These are phyloP conservation scores for Ustilago sp. DNA, from an alignment of 1,284 basidiomycete species.

Conservation along the genomic window DNA sequence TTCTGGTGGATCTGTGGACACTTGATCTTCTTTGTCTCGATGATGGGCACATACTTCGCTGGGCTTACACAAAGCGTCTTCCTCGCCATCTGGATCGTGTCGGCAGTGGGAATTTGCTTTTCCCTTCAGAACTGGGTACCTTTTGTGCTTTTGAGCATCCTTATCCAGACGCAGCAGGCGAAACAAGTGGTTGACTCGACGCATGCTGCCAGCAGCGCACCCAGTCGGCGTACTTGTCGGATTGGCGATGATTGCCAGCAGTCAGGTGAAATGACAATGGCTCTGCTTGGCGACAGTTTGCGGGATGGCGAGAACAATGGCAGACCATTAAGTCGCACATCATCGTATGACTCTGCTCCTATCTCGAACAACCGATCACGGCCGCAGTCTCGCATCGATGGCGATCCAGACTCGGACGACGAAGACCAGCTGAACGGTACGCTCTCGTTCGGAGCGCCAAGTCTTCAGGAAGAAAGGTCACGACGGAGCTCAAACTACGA, in stretches of 20 bases:
- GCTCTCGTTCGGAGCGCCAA: slow-evolving; percentile 20
- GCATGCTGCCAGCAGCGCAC: neutral
- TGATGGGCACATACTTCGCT: slow-evolving; percentile 58
- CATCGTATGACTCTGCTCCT: slow-evolving; percentile 22
- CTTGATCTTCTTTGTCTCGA: slow-evolving; percentile 53
- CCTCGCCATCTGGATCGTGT: slow-evolving; percentile 72
- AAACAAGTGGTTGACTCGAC: slow-evolving; percentile 1
- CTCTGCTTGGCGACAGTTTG: slow-evolving; percentile 28
- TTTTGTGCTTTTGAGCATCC: slow-evolving; percentile 69
- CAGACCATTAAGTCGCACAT: slow-evolving; percentile 14
- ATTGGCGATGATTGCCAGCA: slow-evolving; percentile 6
- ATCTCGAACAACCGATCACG: slow-evolving; percentile 14
- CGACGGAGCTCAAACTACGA: neutral
- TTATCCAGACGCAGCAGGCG: slow-evolving; percentile 47
- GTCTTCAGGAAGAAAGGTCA: slow-evolving; percentile 6
- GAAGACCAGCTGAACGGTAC: slow-evolving; percentile 23
- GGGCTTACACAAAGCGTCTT: slow-evolving; percentile 58
- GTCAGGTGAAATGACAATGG: slow-evolving; percentile 40
- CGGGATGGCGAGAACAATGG: slow-evolving; percentile 14
- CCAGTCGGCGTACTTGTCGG: slow-evolving; percentile 5
- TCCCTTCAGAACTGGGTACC: slow-evolving; percentile 72
- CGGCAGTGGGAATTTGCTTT: slow-evolving; percentile 72
- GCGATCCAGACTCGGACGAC: slow-evolving; percentile 22
- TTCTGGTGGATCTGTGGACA: slow-evolving; percentile 61
- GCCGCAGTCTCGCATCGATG: slow-evolving; percentile 12